A percentile compares a stretch with the other conserved stretches of the same genome.
These are phyloP conservation scores for Monilinia laxa DNA, from an alignment of 2,329 filamentous ascomycete species.

Conservation along the genomic window DNA sequence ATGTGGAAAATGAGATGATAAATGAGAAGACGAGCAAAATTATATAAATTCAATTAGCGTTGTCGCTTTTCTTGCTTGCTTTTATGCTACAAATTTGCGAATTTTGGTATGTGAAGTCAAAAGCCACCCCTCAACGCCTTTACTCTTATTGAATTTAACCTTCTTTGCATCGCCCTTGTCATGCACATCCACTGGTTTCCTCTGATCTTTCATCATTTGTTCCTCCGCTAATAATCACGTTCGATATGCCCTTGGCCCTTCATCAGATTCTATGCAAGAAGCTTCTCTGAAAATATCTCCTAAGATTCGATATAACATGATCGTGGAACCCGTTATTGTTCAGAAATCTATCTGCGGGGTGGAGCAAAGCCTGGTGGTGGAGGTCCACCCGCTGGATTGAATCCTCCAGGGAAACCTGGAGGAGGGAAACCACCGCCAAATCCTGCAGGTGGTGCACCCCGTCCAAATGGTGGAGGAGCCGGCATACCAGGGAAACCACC, in stretches of 20 bases:
- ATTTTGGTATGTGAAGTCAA: slow-evolving; percentile 38
- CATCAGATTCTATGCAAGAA: slow-evolving; percentile 4
- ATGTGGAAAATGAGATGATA: slow-evolving; percentile 5
- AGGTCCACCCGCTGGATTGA: slow-evolving; percentile 56
- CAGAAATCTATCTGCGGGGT: slow-evolving; percentile 38
- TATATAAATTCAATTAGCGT: slow-evolving; percentile 23
- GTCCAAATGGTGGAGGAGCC: slow-evolving; percentile 49
- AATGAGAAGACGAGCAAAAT: neutral
- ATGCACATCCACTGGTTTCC: slow-evolving; percentile 3
- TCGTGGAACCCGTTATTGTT: slow-evolving; percentile 16
- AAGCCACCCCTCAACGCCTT: slow-evolving; percentile 40
- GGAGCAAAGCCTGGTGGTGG: slow-evolving; percentile 51
- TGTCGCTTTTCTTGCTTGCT: slow-evolving; percentile 28
- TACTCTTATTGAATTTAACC: slow-evolving; percentile 34
- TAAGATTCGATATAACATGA: neutral
- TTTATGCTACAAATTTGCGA: slow-evolving; percentile 39
- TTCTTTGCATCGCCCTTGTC: slow-evolving; percentile 10
- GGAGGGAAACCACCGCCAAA: slow-evolving; percentile 52
- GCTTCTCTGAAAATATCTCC: neutral
- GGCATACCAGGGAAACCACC: slow-evolving; percentile 65
- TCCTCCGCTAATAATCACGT: neutral
- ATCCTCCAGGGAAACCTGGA: slow-evolving; percentile 44
- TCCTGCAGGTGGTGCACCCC: slow-evolving; percentile 47
- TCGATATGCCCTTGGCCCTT: neutral
- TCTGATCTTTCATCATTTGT: slow-evolving; percentile 23